phyloP scores from a whole-genome alignment of 2,329 filamentous ascomycete genomes.

The Phyllosticta ampelicida region DNA sequence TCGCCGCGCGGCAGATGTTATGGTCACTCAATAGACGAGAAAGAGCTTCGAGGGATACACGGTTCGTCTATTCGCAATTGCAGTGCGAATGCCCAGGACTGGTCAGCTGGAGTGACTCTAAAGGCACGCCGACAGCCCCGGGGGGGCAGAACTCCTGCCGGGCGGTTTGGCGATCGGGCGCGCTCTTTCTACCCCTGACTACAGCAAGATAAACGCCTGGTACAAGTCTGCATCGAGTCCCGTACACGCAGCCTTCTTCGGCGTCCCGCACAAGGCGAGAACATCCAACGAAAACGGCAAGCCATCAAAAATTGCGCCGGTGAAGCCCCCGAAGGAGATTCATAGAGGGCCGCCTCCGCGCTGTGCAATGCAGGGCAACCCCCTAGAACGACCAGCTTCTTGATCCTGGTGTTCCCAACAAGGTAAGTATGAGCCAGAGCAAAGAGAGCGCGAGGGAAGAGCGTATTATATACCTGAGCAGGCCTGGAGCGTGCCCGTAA shows the following conservation, averaged over 20 bases:
- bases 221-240: too few relatives aligned
- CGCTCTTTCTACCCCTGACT: too few relatives aligned
- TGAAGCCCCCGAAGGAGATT: conserved; percentile 25
- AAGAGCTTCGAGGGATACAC: too few relatives aligned
- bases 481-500: neutral
- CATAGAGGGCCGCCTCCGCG: conserved; percentile 21
- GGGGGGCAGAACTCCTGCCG: too few relatives aligned
- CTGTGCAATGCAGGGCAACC: conserved; percentile 27
- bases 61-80: too few relatives aligned
- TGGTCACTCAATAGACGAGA: too few relatives aligned
- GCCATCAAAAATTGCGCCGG: conserved; percentile 17
- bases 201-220: too few relatives aligned
- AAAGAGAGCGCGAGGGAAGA: neutral
- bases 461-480: neutral
- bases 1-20: too few relatives aligned
- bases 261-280: conserved; percentile 2
- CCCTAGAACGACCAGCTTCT: conserved; percentile 17
- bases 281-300: conserved; percentile 8
- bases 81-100: too few relatives aligned
- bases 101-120: too few relatives aligned
- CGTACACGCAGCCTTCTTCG: conserved; percentile 2
- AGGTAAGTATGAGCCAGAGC: conserved; percentile 14
- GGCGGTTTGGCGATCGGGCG: too few relatives aligned
- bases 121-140: too few relatives aligned
- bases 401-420: conserved; percentile 21